These are phyloP conservation scores for Sporothrix pseudoabietina DNA, from an alignment of 2,329 filamentous ascomycete genomes.

Conservation along the genomic window DNA sequence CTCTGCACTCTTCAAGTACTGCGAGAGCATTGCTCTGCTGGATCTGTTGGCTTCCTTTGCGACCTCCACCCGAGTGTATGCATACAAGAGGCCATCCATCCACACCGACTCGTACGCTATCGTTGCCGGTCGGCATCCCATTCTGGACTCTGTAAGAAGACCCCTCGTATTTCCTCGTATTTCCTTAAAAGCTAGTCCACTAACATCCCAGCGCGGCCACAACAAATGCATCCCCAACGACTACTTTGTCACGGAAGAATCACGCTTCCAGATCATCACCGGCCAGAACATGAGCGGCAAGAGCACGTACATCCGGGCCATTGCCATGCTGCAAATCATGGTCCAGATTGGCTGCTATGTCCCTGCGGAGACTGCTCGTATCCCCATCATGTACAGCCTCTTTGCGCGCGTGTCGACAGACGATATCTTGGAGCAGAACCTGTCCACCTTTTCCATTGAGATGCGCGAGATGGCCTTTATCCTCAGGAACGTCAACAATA, in stretches of 20 bases:
- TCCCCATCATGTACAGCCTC: constrained; percentile 78
- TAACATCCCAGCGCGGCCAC: constrained; percentile 29
- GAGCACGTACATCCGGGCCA: constrained; percentile 86
- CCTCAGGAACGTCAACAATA: constrained; percentile 74
- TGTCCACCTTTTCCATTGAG: constrained; percentile 90
- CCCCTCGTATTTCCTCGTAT: too few relatives aligned
- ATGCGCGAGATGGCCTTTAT: constrained; percentile 98
- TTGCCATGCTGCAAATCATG: constrained; percentile 87
- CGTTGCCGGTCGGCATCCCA: constrained; percentile 74
- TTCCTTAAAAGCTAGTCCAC: neutral
- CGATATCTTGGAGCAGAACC: constrained; percentile 84
- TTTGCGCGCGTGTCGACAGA: constrained; percentile 87
- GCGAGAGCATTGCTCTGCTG: constrained; percentile 80
- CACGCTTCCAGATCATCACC: constrained; percentile 88
- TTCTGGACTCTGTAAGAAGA: constrained; percentile 63
- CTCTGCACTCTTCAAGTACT: constrained; percentile 76
- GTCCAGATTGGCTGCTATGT: constrained; percentile 91
- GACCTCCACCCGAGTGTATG: constrained; percentile 63
- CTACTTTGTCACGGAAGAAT: constrained; percentile 77
- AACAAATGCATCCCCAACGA: constrained; percentile 84
- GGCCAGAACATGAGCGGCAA: constrained; percentile 99
- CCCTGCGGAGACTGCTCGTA: constrained; percentile 78
- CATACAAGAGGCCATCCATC: constrained; percentile 67
- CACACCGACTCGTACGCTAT: constrained; percentile 66
- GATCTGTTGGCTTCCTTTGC: constrained; percentile 83